Percentiles rank a stretch among this genome's conserved stretches.
Evolutionary conservation across 257 asterid species (phyloP).

Genomic region (Solanum sitiens): DNA sequence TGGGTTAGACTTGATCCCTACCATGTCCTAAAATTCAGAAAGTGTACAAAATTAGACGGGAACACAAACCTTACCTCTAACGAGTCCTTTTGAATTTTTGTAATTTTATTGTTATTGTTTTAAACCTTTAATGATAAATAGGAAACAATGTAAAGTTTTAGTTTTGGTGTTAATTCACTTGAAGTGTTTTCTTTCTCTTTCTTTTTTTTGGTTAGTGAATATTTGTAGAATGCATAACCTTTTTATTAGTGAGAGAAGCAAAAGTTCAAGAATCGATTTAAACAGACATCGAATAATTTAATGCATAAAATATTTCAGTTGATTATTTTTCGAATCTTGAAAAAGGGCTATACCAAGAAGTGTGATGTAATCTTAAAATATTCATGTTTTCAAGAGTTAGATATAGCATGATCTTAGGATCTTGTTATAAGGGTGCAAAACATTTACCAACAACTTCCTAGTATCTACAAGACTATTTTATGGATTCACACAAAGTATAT

Average conservation of each 20-base stretch:
- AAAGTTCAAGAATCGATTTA: neutral
- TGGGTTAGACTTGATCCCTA: neutral
- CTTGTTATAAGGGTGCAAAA: neutral
- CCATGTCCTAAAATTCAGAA: neutral
- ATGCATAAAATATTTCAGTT: neutral
- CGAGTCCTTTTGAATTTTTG: neutral
- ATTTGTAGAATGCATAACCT: neutral
- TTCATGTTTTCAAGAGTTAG: neutral
- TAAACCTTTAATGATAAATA: neutral
- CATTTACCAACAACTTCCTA: neutral
- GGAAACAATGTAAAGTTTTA: neutral
- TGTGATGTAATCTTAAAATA: neutral
- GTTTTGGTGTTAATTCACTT: neutral
- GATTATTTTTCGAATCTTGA: neutral
- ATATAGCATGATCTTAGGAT: conserved; percentile 15
- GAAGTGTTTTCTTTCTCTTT: too few species aligned
- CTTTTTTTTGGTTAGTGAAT: neutral
- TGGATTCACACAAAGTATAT: neutral
- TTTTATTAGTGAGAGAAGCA: neutral
- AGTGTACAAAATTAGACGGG: neutral
- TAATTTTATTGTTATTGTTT: neutral
- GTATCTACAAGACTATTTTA: neutral
- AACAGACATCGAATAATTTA: neutral
- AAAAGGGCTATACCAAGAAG: neutral
- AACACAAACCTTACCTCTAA: neutral